phyloP scores from a whole-genome alignment of 306 rosid species.

The Trifolium subterraneum region DNA sequence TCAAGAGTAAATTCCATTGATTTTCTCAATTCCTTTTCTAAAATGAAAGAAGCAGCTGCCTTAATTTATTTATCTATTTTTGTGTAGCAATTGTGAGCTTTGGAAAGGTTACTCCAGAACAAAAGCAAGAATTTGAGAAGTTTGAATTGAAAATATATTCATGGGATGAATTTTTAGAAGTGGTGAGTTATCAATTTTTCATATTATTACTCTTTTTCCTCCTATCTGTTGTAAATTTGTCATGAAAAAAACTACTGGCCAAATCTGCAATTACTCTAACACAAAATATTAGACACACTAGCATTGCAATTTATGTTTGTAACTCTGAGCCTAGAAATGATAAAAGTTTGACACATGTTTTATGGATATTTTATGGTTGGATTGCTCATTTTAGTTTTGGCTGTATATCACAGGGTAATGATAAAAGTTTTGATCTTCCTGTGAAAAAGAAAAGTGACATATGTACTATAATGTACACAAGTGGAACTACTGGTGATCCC shows the following conservation, averaged over 20 bases:
- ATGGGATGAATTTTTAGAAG: constrained; percentile 79
- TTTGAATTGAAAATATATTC: constrained; percentile 64
- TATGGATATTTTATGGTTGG: constrained; percentile 23
- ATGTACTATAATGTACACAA: constrained; percentile 95
- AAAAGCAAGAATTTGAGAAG: constrained; percentile 63
- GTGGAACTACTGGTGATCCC: constrained; percentile 98
- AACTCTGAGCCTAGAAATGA: background rate
- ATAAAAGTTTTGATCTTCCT: constrained; percentile 72
- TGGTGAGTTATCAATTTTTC: constrained; percentile 60
- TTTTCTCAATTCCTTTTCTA: constrained; percentile 39
- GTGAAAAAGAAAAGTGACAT: constrained; percentile 73
- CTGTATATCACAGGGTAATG: constrained; percentile 60
- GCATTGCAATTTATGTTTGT: background rate
- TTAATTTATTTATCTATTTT: constrained; percentile 14
- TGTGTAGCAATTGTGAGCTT: constrained; percentile 85
- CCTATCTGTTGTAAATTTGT: constrained; percentile 15
- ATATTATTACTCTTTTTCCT: constrained; percentile 20
- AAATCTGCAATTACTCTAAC: background rate
- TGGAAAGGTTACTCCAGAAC: constrained; percentile 75
- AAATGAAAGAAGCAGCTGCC: constrained; percentile 29
- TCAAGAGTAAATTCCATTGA: constrained; percentile 63
- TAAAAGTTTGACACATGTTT: constrained; percentile 19
- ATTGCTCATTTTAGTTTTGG: constrained; percentile 42
- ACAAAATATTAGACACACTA: constrained; percentile 9
- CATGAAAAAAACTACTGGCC: constrained; percentile 12